A percentile compares a stretch with the other conserved stretches of the same genome.
phyloP scores from a whole-genome alignment of 2,329 filamentous ascomycete genomes.

The Hansfordia pulvinata region DNA sequence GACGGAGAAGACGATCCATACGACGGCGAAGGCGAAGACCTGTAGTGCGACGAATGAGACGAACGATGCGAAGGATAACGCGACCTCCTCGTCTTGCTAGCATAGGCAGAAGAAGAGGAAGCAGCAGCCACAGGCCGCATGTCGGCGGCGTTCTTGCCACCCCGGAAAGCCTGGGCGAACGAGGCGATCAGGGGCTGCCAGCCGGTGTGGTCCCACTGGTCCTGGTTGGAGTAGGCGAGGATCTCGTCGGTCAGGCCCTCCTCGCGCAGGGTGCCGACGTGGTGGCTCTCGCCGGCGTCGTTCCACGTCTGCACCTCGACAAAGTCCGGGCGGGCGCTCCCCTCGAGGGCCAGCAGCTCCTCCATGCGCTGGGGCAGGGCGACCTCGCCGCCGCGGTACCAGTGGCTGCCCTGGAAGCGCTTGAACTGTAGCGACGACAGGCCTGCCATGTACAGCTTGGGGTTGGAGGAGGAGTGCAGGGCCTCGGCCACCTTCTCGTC shows the following conservation, averaged over 20 bases:
- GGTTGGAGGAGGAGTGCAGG: conserved; percentile 10
- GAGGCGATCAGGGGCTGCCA: conserved; percentile 20
- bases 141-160: conserved; percentile 6
- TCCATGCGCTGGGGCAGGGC: conserved; percentile 20
- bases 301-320: conserved; percentile 22
- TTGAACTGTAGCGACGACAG: conserved; percentile 18
- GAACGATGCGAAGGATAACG: too few relatives aligned
- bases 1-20: too few relatives aligned
- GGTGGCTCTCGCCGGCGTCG: conserved; percentile 21
- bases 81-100: too few relatives aligned
- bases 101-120: conserved; percentile 1
- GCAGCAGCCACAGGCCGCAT: conserved; percentile 9
- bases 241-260: conserved; percentile 15
- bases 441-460: conserved; percentile 21
- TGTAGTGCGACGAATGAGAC: too few relatives aligned
- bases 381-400: conserved; percentile 18
- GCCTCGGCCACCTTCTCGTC: conserved; percentile 13
- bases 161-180: conserved; percentile 21
- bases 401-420: conserved; percentile 15
- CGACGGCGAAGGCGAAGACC: too few relatives aligned
- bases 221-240: conserved; percentile 15
- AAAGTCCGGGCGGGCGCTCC: conserved; percentile 11
- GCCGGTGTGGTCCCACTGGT: conserved; percentile 13
- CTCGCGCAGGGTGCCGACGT: conserved; percentile 19
- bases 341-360: conserved; percentile 16